A percentile compares a stretch with the other conserved stretches of the same genome.
phyloP scores from a whole-genome alignment of 139 green algal genomes.

The Mesotaenium endlicherianum region DNA sequence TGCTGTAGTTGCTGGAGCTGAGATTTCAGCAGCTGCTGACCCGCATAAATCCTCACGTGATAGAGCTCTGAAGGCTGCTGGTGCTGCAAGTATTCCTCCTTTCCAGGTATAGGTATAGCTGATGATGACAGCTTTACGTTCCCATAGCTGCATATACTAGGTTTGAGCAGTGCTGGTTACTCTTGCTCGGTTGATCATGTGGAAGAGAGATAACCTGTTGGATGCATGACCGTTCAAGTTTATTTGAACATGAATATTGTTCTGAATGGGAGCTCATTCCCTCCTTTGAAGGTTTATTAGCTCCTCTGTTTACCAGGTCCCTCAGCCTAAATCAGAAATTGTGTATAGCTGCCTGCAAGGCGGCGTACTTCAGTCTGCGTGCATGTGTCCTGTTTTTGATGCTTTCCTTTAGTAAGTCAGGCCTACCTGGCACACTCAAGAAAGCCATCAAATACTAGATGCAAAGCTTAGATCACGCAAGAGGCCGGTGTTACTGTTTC shows the following conservation, averaged over 20 bases:
- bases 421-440: not conserved
- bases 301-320: no score
- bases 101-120: not conserved
- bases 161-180: not conserved
- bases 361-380: no score
- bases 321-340: no score
- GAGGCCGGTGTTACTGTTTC: not conserved
- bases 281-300: no score
- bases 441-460: not conserved
- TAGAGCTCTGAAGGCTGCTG: not conserved
- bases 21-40: slow-evolving; percentile 18
- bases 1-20: not conserved
- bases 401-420: no score
- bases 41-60: slow-evolving; percentile 18
- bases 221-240: not conserved
- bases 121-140: not conserved
- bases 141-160: not conserved
- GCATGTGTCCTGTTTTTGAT: no score
- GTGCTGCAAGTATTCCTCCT: not conserved
- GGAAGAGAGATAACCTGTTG: not conserved
- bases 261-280: no score
- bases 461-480: not conserved
- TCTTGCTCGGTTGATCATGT: not conserved
- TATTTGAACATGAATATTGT: no score
- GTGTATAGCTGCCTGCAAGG: no score